Percentiles rank a stretch among this genome's conserved stretches.
phyloP scores from a whole-genome alignment of 495 filamentous ascomycete species.

The Recurvomyces mirabilis region DNA sequence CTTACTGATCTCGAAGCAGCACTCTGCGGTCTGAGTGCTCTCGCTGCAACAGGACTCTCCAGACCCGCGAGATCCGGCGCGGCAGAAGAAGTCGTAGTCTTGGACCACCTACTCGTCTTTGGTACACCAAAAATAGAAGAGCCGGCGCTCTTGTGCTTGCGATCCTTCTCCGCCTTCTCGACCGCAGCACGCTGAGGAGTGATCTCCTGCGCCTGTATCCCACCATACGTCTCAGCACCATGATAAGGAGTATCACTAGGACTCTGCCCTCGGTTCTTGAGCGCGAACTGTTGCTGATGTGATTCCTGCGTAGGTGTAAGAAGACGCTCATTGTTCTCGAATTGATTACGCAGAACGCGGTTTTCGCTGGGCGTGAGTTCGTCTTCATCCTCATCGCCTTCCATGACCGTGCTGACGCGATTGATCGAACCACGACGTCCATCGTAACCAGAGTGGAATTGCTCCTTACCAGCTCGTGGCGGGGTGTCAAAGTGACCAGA shows the following conservation, averaged over 20 bases:
- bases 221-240: slow-evolving; percentile 36
- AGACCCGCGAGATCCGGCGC: slow-evolving; percentile 27
- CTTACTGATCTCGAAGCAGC: slow-evolving; percentile 56
- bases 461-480: slow-evolving; percentile 46
- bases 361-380: slow-evolving; percentile 25
- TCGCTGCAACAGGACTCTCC: slow-evolving; percentile 38
- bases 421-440: slow-evolving; percentile 55
- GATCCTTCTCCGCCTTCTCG: slow-evolving; percentile 64
- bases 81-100: slow-evolving; percentile 79
- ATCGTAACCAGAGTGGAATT: slow-evolving; percentile 42
- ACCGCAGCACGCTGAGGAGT: no score
- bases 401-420: slow-evolving; percentile 79
- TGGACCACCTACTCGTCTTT: slow-evolving; percentile 93
- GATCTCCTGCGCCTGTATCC: slow-evolving; percentile 56
- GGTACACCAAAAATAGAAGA: slow-evolving; percentile 68
- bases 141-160: slow-evolving; percentile 82
- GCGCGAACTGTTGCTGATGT: no score
- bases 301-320: slow-evolving; percentile 35
- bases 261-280: slow-evolving; percentile 41
- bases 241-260: slow-evolving; percentile 59
- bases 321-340: slow-evolving; percentile 30
- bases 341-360: slow-evolving; percentile 18
- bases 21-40: slow-evolving; percentile 43
- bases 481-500: slow-evolving; percentile 66
- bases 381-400: slow-evolving; percentile 33